Evolutionary conservation across 371 early-diverging fungal species (phyloP).

Genomic region (Mucor lusitanicus): DNA sequence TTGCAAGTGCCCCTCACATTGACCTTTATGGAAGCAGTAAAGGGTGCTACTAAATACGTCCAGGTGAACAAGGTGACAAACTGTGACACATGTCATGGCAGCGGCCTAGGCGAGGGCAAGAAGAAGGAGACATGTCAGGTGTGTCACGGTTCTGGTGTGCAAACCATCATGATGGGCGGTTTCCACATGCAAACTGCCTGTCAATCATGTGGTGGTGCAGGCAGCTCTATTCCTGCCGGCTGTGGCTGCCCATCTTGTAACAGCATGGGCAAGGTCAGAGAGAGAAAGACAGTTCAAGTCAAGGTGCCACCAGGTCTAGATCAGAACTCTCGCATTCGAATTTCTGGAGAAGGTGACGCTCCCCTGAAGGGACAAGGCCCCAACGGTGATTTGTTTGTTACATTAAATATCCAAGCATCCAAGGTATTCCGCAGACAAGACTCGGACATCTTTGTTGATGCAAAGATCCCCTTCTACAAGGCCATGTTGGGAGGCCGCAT

Average conservation of each 20-base stretch:
- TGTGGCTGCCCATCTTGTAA: constrained; percentile 75
- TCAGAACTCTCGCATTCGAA: constrained; percentile 54
- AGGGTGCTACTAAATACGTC: constrained; percentile 70
- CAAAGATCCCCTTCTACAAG: constrained; percentile 77
- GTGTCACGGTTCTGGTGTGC: constrained; percentile 85
- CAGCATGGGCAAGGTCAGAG: constrained; percentile 77
- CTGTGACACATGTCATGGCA: constrained; percentile 80
- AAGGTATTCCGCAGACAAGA: constrained; percentile 79
- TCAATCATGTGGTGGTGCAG: constrained; percentile 78
- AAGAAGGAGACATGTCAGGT: constrained; percentile 62
- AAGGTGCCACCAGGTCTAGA: constrained; percentile 79
- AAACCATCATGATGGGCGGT: constrained; percentile 65
- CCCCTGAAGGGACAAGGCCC: constrained; percentile 69
- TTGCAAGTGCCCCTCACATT: constrained; percentile 59
- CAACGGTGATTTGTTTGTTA: constrained; percentile 83
- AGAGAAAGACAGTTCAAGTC: constrained; percentile 65
- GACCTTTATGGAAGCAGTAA: constrained; percentile 88
- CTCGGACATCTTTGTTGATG: constrained; percentile 71
- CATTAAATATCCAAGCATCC: constrained; percentile 64
- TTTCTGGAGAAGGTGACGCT: constrained; percentile 78
- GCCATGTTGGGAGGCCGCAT: constrained; percentile 88
- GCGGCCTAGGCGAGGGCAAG: constrained; percentile 76
- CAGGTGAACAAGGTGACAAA: constrained; percentile 59
- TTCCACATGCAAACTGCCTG: constrained; percentile 85
- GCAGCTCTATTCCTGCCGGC: constrained; percentile 58